These are phyloP conservation scores for Purshia tridentata DNA, from an alignment of 306 rosid genomes.

Conservation along the genomic window DNA sequence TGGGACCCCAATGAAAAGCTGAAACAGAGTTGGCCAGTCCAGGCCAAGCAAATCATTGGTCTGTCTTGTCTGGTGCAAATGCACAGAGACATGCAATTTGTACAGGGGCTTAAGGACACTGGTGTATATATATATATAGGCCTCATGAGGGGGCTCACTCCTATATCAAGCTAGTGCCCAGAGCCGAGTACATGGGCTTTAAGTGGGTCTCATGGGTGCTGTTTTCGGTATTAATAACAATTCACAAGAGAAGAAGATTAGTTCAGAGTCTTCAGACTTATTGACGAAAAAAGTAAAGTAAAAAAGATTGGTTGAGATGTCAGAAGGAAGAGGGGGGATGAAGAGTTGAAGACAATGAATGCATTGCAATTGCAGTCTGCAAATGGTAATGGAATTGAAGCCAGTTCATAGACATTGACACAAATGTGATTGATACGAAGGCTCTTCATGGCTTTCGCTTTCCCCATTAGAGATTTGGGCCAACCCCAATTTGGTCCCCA, in stretches of 20 bases:
- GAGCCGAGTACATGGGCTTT: too few species aligned
- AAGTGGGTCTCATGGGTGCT: too few species aligned
- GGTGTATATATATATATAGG: too few species aligned
- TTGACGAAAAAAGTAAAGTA: not conserved
- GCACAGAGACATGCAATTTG: not conserved
- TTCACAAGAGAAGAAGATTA: too few species aligned
- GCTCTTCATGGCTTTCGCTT: slow-evolving; percentile 11
- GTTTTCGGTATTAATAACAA: too few species aligned
- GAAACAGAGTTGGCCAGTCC: not conserved
- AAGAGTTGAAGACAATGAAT: too few species aligned
- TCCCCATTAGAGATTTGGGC: not conserved
- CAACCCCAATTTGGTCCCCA: not conserved
- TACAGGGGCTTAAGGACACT: not conserved
- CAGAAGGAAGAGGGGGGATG: too few species aligned
- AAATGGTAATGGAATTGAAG: not conserved
- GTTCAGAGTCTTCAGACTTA: too few species aligned
- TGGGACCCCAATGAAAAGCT: not conserved
- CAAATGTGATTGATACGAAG: slow-evolving; percentile 6
- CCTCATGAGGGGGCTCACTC: too few species aligned
- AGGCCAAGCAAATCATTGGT: slow-evolving; percentile 5
- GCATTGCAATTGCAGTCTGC: not conserved
- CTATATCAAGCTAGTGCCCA: too few species aligned
- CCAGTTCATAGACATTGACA: slow-evolving; percentile 2
- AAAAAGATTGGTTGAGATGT: not conserved
- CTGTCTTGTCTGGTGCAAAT: not conserved